Evolutionary conservation across 2,329 filamentous ascomycete species (phyloP).

Genomic region (Exophiala sp.): DNA sequence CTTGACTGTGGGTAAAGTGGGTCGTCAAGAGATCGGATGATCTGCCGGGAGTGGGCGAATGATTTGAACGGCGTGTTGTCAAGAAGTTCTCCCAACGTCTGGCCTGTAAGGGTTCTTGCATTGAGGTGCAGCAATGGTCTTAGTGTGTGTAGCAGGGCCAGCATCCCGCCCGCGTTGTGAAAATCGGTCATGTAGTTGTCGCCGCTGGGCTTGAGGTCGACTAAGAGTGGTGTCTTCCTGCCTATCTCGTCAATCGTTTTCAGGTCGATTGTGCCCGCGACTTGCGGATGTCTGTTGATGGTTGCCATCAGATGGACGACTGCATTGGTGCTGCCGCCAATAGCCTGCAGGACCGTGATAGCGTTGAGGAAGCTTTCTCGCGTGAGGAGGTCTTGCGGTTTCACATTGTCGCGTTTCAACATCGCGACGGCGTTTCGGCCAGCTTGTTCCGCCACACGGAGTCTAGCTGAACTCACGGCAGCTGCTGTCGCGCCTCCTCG

Average conservation of each 20-base stretch:
- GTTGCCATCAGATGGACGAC: slow-evolving; percentile 56
- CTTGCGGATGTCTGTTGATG: slow-evolving; percentile 50
- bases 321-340: slow-evolving; percentile 56
- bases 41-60: slow-evolving; percentile 40
- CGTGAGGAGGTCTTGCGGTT: slow-evolving; percentile 54
- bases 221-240: slow-evolving; percentile 44
- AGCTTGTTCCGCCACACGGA: slow-evolving; percentile 54
- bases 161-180: slow-evolving; percentile 52
- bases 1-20: slow-evolving; percentile 47
- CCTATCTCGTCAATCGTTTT: slow-evolving; percentile 49
- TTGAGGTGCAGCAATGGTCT: slow-evolving; percentile 46
- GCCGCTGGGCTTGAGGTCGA: slow-evolving; percentile 53
- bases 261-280: slow-evolving; percentile 46
- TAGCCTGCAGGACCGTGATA: slow-evolving; percentile 53
- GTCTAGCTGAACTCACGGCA: slow-evolving; percentile 50
- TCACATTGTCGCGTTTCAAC: slow-evolving; percentile 43
- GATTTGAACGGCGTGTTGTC: slow-evolving; percentile 42
- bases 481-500: slow-evolving; percentile 50
- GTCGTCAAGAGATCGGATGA: slow-evolving; percentile 44
- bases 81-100: slow-evolving; percentile 47
- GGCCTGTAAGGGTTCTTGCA: slow-evolving; percentile 46
- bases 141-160: slow-evolving; percentile 46
- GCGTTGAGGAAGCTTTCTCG: slow-evolving; percentile 56
- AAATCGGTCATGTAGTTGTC: slow-evolving; percentile 57
- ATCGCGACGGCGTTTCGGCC: slow-evolving; percentile 48